phyloP scores from a whole-genome alignment of 306 rosid genomes.

The Acacia confusa region DNA sequence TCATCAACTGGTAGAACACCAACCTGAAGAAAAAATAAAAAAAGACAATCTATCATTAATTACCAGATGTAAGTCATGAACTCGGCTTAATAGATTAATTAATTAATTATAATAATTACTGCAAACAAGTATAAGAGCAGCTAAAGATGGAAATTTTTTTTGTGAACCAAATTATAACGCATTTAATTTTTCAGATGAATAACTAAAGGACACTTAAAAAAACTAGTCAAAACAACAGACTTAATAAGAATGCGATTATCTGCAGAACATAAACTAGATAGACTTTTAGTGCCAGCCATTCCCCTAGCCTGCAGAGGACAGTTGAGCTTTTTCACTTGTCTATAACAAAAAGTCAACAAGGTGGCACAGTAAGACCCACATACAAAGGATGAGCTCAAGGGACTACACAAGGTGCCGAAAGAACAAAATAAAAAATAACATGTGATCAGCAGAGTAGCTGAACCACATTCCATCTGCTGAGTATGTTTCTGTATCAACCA shows the following conservation, averaged over 20 bases:
- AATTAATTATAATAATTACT: not conserved
- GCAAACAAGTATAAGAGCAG: slow-evolving; percentile 11
- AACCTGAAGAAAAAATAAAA: slow-evolving; percentile 43
- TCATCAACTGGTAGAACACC: slow-evolving; percentile 96
- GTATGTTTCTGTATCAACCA: not conserved
- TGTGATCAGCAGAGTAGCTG: not conserved
- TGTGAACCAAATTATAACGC: not conserved
- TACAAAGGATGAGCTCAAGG: slow-evolving; percentile 7
- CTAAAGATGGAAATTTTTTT: slow-evolving; percentile 1
- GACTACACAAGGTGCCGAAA: not conserved
- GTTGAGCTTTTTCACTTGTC: not conserved
- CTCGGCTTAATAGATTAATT: slow-evolving; percentile 22
- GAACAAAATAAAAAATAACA: slow-evolving; percentile 22
- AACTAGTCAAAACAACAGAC: not conserved
- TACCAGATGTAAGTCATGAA: slow-evolving; percentile 19
- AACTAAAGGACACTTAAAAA: not conserved
- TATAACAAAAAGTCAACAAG: not conserved
- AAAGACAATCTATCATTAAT: slow-evolving; percentile 27
- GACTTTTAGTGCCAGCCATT: not conserved
- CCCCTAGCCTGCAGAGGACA: not conserved
- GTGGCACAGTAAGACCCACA: slow-evolving; percentile 22
- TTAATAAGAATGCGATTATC: not conserved
- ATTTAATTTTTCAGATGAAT: not conserved
- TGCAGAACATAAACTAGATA: slow-evolving; percentile 1
- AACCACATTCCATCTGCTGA: slow-evolving; percentile 5